These are phyloP conservation scores for Talaromyces islandicus DNA, from an alignment of 2,329 filamentous ascomycete species.

Conservation along the genomic window DNA sequence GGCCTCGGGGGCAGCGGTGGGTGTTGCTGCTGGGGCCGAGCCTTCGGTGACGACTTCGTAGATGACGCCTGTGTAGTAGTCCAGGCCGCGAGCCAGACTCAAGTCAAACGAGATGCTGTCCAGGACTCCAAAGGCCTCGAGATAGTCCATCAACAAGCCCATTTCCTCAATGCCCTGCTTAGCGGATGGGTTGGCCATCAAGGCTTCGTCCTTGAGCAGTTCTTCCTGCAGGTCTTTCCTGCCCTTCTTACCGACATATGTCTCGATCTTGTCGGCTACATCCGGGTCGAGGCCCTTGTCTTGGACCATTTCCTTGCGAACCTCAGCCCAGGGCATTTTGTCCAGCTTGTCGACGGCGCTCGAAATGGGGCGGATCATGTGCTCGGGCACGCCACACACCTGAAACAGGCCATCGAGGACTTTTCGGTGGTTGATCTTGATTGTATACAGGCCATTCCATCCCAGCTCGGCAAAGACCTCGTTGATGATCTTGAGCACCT, in stretches of 20 bases:
- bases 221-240: slow-evolving; percentile 66
- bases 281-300: slow-evolving; percentile 74
- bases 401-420: slow-evolving; percentile 89
- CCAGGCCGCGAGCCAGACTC: slow-evolving; percentile 81
- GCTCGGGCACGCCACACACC: slow-evolving; percentile 78
- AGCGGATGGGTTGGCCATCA: slow-evolving; percentile 67
- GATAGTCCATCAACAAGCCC: slow-evolving; percentile 71
- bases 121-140: slow-evolving; percentile 68
- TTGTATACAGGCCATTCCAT: slow-evolving; percentile 69
- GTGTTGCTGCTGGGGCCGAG: slow-evolving; percentile 53
- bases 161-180: slow-evolving; percentile 78
- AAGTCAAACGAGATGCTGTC: slow-evolving; percentile 82
- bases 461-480: slow-evolving; percentile 80
- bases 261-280: slow-evolving; percentile 80
- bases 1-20: slow-evolving; percentile 34
- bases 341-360: slow-evolving; percentile 95
- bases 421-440: slow-evolving; percentile 93
- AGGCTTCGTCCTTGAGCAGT: slow-evolving; percentile 60
- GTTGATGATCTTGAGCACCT: slow-evolving; percentile 75
- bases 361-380: slow-evolving; percentile 84
- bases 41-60: slow-evolving; percentile 84
- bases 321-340: slow-evolving; percentile 84
- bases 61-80: slow-evolving; percentile 87
- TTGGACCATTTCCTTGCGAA: slow-evolving; percentile 86
- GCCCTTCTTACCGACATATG: slow-evolving; percentile 74